A percentile compares a stretch with the other conserved stretches of the same genome.
phyloP scores from a whole-genome alignment of 352 stramenopile genomes.

The Phytophthora melonis region DNA sequence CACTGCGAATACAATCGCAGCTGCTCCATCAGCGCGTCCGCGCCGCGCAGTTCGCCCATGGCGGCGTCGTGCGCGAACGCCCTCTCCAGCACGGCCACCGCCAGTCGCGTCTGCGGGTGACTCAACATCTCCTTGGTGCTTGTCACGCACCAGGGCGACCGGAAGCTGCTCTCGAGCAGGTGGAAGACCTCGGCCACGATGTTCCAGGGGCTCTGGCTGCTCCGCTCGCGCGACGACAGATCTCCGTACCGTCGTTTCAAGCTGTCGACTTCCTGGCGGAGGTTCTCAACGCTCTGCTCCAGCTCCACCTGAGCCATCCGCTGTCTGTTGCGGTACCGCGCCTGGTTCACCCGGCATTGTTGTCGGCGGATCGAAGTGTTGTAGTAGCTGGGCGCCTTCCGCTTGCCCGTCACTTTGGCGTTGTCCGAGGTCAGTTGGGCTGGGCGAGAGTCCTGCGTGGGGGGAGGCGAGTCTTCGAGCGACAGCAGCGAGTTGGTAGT shows the following conservation, averaged over 20 bases:
- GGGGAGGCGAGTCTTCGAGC: not conserved
- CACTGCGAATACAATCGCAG: conserved; percentile 7
- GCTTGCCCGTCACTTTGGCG: not conserved
- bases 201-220: conserved; percentile 22
- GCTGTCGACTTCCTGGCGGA: conserved; percentile 6
- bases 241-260: conserved; percentile 5
- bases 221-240: conserved; percentile 1
- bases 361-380: not conserved
- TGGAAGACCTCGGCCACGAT: conserved; percentile 19
- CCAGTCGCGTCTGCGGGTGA: conserved; percentile 12
- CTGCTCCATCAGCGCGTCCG: conserved; percentile 9
- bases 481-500: not conserved
- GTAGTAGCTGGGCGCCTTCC: not conserved
- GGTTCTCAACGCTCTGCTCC: conserved; percentile 4
- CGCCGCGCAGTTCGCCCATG: conserved; percentile 10
- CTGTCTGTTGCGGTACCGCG: conserved; percentile 33
- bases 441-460: not conserved
- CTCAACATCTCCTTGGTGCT: conserved; percentile 10
- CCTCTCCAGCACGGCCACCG: conserved; percentile 8
- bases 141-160: conserved; percentile 9
- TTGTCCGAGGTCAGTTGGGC: not conserved
- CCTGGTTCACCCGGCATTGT: not conserved
- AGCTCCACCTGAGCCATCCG: conserved; percentile 8
- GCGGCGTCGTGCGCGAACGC: conserved; percentile 14
- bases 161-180: conserved; percentile 24